A percentile compares a stretch with the other conserved stretches of the same genome.
Conservation (phyloP, 495 filamentous ascomycete genomes). For the Penicillium paxilli region DNA sequence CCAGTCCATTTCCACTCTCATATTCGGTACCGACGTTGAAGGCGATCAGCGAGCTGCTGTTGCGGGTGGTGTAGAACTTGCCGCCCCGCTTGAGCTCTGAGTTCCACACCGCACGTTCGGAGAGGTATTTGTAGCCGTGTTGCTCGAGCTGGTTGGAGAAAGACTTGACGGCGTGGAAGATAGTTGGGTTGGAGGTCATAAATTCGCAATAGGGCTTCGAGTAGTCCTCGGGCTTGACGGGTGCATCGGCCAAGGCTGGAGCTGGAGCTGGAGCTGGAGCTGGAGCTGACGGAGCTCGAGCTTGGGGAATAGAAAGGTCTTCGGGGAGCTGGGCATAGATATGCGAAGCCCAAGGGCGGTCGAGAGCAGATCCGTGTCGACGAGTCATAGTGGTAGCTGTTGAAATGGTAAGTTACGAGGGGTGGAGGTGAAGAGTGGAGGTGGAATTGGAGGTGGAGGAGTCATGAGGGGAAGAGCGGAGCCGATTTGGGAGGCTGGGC, state of each 20-base stretch:
- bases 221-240: conserved; percentile 57
- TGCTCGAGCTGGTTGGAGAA: conserved; percentile 70
- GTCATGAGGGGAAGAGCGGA: conserved; percentile 29
- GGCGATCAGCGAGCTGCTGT: conserved; percentile 83
- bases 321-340: conserved; percentile 23
- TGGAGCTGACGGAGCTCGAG: conserved; percentile 5
- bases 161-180: conserved; percentile 82
- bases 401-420: not conserved
- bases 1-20: conserved; percentile 79
- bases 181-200: conserved; percentile 84
- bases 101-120: conserved; percentile 75
- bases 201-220: conserved; percentile 86
- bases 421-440: not conserved
- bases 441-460: conserved; percentile 11
- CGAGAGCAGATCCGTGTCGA: conserved; percentile 21
- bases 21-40: conserved; percentile 83
- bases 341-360: conserved; percentile 24
- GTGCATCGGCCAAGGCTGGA: conserved; percentile 12
- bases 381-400: conserved; percentile 25
- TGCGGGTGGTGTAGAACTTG: conserved; percentile 86
- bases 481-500: conserved; percentile 11
- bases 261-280: conserved; percentile 13
- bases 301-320: not conserved
- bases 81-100: conserved; percentile 74
- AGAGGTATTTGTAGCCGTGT: conserved; percentile 74